Base-by-base conservation (phyloP, 106 monocot species). In the Chionographis japonica region DNA sequence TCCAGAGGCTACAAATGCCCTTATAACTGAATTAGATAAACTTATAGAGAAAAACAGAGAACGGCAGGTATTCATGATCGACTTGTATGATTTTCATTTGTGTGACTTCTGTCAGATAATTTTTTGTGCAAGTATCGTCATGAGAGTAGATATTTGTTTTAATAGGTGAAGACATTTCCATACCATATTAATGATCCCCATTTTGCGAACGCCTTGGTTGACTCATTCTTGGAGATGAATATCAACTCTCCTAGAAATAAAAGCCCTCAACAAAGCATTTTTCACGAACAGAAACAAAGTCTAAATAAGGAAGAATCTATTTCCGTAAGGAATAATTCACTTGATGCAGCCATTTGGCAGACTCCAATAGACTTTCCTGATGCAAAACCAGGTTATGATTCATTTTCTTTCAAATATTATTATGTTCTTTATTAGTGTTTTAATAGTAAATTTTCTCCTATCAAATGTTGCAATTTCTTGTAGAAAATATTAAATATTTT, bases 161-260 rank as follows among this genome's bases (percentile, higher is more conserved):
- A 38, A 64, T 79, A 95, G 95, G 95, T 92, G 61, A 82, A 71
- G 58, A 70, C 63, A 56, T 77, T 78, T 54, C 91, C 88, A 13
- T 86, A 95, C 71, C 95, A 95, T 64, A 89, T 95, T 55, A 95
- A 92, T 78, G 95, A 95, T 80, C 78, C 81, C 8, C 65, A 85
- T 73, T 95, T 95, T 74, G 95, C 91, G 27, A 69, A 89, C 18
- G 75, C 69, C 7, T 75, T 95, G 88, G 95, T 92, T 37, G 75
- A 83, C 35, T 80, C 88, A 59, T 95, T 92, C 74, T 58, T 95
- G 75, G 83, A 86, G 70, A 81, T 89, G 66, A 60, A 69, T 71
- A 55, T 51, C 3, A 77, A 72, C 38, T 35, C 63, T 56, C 72
- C 75, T 50, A 65, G 35, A 58, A 69, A 27, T 57, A 52, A 58